Conservation (phyloP, 2,329 filamentous ascomycete species). For the Penicillium psychrosexuale region DNA sequence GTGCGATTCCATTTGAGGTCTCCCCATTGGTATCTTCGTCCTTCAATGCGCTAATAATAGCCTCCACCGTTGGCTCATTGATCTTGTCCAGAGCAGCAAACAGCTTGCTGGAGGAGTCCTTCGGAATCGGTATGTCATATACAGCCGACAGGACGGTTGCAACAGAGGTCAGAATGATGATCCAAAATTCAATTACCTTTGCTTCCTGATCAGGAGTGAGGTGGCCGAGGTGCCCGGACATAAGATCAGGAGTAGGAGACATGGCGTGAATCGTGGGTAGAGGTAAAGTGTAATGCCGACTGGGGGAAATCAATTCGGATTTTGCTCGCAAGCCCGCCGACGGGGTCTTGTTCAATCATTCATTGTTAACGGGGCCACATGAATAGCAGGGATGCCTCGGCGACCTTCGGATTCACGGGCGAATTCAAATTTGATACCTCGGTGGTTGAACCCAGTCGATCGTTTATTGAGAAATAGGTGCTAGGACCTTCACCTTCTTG, state of each 20-base stretch:
- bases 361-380: background rate
- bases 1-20: background rate
- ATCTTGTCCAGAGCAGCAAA: conserved; percentile 21
- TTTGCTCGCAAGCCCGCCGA: background rate
- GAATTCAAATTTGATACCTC: conserved; percentile 2
- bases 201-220: conserved; percentile 78
- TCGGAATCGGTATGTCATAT: conserved; percentile 37
- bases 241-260: conserved; percentile 39
- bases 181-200: conserved; percentile 84
- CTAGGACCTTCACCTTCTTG: background rate
- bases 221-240: conserved; percentile 59
- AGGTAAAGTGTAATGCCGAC: background rate
- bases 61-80: conserved; percentile 22
- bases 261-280: background rate
- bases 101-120: conserved; percentile 18
- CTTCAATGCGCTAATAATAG: conserved; percentile 19
- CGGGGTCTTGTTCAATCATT: background rate
- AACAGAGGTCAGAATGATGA: conserved; percentile 37
- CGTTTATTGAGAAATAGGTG: background rate
- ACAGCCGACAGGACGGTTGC: conserved; percentile 21
- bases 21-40: background rate
- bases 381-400: background rate
- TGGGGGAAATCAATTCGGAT: background rate
- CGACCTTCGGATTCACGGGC: background rate
- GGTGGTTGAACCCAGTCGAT: background rate